Evolutionary conservation across 345 rosid species (phyloP).

Genomic region (Aegle marmelos): DNA sequence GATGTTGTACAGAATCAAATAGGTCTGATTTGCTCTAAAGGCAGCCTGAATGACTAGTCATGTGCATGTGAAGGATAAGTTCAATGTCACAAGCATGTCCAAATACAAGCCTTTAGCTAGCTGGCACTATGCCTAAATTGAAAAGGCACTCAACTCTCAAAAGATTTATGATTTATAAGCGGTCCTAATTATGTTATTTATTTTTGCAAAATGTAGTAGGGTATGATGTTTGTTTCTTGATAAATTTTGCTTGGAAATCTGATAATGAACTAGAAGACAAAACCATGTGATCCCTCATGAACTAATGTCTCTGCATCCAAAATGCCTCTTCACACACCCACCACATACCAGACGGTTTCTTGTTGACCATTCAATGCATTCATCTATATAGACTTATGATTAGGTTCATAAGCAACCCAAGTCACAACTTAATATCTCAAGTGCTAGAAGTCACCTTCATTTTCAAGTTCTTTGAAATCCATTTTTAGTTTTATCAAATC

Average conservation of each 20-base stretch:
- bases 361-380: not conserved
- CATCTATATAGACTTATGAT: slow-evolving; percentile 2
- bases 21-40: not conserved
- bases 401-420: not conserved
- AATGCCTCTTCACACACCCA: not conserved
- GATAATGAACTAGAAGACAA: slow-evolving; percentile 22
- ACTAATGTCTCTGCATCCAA: not conserved
- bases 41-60: not conserved
- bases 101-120: not conserved
- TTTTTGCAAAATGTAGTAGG: not conserved
- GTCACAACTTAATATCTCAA: not conserved
- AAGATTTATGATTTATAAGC: not conserved
- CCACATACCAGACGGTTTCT: not conserved
- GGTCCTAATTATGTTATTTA: not conserved
- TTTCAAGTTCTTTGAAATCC: not conserved
- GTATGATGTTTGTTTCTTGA: not conserved
- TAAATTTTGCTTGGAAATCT: not conserved
- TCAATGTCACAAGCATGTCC: not conserved
- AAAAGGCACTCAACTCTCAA: not conserved
- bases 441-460: not conserved
- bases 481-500: not conserved
- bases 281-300: slow-evolving; percentile 24
- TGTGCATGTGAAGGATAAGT: not conserved
- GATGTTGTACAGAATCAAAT: not conserved
- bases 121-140: not conserved